phyloP scores from a whole-genome alignment of 108 stramenopile species.

The Fragilaria crotonensis region DNA sequence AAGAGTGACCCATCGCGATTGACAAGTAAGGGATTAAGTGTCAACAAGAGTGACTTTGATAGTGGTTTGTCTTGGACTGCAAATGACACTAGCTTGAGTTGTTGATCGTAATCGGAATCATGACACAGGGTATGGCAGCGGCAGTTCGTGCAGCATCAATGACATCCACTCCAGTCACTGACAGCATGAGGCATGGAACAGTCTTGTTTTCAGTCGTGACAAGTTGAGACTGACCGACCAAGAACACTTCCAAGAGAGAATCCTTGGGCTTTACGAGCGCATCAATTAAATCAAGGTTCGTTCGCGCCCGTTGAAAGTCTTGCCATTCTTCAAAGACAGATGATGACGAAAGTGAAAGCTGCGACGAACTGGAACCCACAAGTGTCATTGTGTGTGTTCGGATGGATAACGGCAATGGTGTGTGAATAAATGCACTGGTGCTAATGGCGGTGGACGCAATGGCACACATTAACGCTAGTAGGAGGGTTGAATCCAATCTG shows the following conservation, averaged over 20 bases:
- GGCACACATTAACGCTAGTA: too few relatives aligned
- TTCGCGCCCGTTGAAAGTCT: neutral
- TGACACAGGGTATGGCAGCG: neutral
- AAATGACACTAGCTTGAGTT: conserved; percentile 38
- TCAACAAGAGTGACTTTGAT: conserved; percentile 45
- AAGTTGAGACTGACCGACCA: neutral
- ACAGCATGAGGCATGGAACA: neutral
- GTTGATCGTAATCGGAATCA: conserved; percentile 2
- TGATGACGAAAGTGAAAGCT: neutral
- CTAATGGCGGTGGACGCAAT: too few relatives aligned
- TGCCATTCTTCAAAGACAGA: neutral
- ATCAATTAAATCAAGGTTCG: neutral
- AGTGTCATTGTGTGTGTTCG: too few relatives aligned
- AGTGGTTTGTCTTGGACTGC: conserved; percentile 30
- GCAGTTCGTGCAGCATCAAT: too few relatives aligned
- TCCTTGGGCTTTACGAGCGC: neutral
- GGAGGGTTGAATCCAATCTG: too few relatives aligned
- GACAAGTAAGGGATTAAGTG: conserved; percentile 44
- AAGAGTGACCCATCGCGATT: conserved; percentile 69
- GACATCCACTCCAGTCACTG: neutral
- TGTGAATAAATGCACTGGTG: too few relatives aligned
- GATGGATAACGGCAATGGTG: too few relatives aligned
- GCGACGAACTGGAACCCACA: too few relatives aligned
- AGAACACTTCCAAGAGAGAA: neutral
- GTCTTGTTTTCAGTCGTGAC: neutral